Evolutionary conservation across 768 basidiomycete genomes (phyloP).

Genomic region (Tylopilus felleus): DNA sequence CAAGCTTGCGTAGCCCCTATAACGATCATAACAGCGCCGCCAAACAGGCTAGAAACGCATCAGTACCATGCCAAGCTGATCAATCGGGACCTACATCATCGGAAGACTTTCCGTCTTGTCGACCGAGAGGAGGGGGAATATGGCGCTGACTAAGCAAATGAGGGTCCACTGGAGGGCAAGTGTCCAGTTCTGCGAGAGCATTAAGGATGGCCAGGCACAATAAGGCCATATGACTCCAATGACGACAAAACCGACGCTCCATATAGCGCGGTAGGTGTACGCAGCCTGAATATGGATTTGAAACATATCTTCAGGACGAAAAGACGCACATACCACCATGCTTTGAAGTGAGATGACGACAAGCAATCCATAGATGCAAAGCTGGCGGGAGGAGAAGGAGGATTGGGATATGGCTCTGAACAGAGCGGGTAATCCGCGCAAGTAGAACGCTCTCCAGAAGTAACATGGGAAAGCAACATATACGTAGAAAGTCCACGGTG

Average conservation of each 20-base stretch:
- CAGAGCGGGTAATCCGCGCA: slow-evolving; percentile 21
- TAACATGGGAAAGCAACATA: slow-evolving; percentile 74
- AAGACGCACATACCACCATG: slow-evolving; percentile 62
- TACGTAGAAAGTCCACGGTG: slow-evolving; percentile 70
- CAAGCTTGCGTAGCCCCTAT: slow-evolving; percentile 28
- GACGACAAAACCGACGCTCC: slow-evolving; percentile 61
- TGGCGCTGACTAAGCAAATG: slow-evolving; percentile 50
- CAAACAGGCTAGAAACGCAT: slow-evolving; percentile 37
- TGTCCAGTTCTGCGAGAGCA: slow-evolving; percentile 24
- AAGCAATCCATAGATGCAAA: slow-evolving; percentile 29
- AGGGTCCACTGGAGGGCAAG: slow-evolving; percentile 42
- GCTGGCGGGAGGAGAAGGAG: slow-evolving; percentile 20
- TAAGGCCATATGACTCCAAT: slow-evolving; percentile 69
- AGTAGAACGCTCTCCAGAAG: slow-evolving; percentile 65
- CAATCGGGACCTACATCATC: slow-evolving; percentile 51
- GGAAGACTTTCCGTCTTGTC: slow-evolving; percentile 63
- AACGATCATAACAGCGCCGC: slow-evolving; percentile 45
- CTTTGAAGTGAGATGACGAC: slow-evolving; percentile 49
- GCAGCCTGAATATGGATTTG: slow-evolving; percentile 44
- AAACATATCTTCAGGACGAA: not conserved
- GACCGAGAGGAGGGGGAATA: slow-evolving; percentile 72
- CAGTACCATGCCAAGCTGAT: slow-evolving; percentile 1
- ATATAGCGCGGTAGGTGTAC: slow-evolving; percentile 68
- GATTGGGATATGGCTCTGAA: slow-evolving; percentile 14
- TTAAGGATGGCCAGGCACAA: slow-evolving; percentile 41